phyloP scores from a whole-genome alignment of 371 early-diverging fungal genomes.

The Parasitella parasitica region DNA sequence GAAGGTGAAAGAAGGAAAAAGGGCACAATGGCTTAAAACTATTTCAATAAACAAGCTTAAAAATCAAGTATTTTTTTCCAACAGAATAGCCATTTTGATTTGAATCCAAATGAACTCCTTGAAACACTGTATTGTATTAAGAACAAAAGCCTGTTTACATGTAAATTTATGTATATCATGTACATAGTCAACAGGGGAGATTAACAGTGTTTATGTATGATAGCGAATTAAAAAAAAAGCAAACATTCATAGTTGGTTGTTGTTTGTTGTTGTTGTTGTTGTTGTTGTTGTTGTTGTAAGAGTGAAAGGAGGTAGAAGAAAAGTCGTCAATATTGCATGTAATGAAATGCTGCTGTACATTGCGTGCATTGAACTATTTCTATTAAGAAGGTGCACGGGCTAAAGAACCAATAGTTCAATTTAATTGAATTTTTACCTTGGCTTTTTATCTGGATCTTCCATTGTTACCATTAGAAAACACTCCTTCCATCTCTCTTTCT shows the following conservation, averaged over 20 bases:
- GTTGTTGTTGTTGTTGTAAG: too few relatives aligned
- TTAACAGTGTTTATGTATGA: background rate
- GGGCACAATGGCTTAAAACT: too few relatives aligned
- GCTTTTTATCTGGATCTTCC: background rate
- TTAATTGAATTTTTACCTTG: background rate
- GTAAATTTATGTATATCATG: background rate
- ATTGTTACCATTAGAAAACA: background rate
- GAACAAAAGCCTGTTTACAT: background rate
- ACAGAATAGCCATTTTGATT: background rate
- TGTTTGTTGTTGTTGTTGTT: background rate
- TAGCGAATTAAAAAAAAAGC: too few relatives aligned
- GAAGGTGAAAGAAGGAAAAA: background rate
- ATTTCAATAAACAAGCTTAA: background rate
- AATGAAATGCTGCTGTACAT: background rate
- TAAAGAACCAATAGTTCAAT: background rate
- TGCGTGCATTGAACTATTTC: background rate
- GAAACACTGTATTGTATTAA: background rate
- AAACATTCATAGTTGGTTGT: background rate
- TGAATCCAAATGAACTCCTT: background rate
- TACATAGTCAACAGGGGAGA: background rate
- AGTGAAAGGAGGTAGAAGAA: background rate
- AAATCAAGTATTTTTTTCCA: background rate
- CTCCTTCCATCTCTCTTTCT: too few relatives aligned
- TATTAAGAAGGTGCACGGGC: constrained; percentile 14
- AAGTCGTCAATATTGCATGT: background rate